A percentile compares a stretch with the other conserved stretches of the same genome.
Conservation (phyloP, 805 yeast species). For the Candida coquimbonensis region DNA sequence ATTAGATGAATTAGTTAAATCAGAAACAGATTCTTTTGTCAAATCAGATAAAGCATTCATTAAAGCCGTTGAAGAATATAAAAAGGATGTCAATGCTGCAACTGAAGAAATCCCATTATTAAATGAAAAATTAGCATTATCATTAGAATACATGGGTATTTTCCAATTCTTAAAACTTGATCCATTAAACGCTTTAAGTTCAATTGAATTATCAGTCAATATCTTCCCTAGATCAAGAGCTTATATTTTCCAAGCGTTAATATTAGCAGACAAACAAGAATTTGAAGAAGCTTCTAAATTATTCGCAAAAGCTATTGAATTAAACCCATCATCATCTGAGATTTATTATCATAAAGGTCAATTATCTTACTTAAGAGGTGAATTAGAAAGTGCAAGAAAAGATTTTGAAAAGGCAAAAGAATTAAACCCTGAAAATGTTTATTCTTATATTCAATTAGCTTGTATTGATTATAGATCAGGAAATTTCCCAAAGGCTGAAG, state of each 20-base stretch:
- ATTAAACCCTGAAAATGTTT: slow-evolving; percentile 68
- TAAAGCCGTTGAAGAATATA: slow-evolving; percentile 50
- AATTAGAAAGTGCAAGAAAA: slow-evolving; percentile 61
- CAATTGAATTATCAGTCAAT: slow-evolving; percentile 57
- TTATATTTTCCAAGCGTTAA: slow-evolving; percentile 72
- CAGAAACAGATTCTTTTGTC: slow-evolving; percentile 32
- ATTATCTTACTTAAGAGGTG: slow-evolving; percentile 73
- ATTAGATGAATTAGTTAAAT: slow-evolving; percentile 44
- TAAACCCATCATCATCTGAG: slow-evolving; percentile 71
- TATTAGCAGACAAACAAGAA: slow-evolving; percentile 74
- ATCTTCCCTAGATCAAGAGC: slow-evolving; percentile 75
- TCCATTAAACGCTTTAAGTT: slow-evolving; percentile 53
- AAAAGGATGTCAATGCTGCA: slow-evolving; percentile 19
- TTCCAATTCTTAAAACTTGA: slow-evolving; percentile 78
- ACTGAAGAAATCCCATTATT: slow-evolving; percentile 19
- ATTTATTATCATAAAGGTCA: slow-evolving; percentile 93
- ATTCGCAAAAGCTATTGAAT: slow-evolving; percentile 62
- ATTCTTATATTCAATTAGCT: slow-evolving; percentile 86
- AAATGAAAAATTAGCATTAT: slow-evolving; percentile 49
- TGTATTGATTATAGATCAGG: slow-evolving; percentile 84
- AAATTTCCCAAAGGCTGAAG: slow-evolving; percentile 47
- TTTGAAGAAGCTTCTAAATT: slow-evolving; percentile 61
- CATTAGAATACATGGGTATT: slow-evolving; percentile 78
- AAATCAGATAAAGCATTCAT: slow-evolving; percentile 35
- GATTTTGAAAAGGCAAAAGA: slow-evolving; percentile 74